phyloP scores from a whole-genome alignment of 2,329 filamentous ascomycete genomes.

The Calonectria pauciramosa region DNA sequence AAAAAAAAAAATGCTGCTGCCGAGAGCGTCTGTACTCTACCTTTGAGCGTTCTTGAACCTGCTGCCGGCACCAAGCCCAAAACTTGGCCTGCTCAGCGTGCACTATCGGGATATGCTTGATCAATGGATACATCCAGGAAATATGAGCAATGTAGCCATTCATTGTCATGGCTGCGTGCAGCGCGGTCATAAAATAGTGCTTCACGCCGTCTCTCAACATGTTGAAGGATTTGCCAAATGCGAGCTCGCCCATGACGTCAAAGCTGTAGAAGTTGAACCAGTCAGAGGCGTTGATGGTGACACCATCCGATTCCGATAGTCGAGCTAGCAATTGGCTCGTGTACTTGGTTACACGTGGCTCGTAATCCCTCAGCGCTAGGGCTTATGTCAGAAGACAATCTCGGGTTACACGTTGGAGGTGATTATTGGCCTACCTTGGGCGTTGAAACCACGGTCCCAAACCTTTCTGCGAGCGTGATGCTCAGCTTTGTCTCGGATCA shows the following conservation, averaged over 20 bases:
- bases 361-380: constrained; percentile 39
- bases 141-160: constrained; percentile 41
- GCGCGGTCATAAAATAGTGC: constrained; percentile 44
- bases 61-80: constrained; percentile 23
- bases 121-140: constrained; percentile 31
- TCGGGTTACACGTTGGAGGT: too few species aligned
- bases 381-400: background rate
- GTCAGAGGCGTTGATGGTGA: constrained; percentile 45
- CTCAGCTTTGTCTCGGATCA: constrained; percentile 23
- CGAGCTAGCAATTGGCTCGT: constrained; percentile 39
- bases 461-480: constrained; percentile 22
- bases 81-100: constrained; percentile 26
- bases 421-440: constrained; percentile 12
- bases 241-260: constrained; percentile 58
- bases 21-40: background rate
- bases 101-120: constrained; percentile 23
- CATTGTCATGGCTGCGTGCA: constrained; percentile 40
- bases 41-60: constrained; percentile 27
- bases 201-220: constrained; percentile 49
- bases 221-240: constrained; percentile 53
- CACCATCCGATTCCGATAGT: constrained; percentile 30
- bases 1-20: too few species aligned
- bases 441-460: constrained; percentile 29
- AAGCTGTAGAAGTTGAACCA: constrained; percentile 51
- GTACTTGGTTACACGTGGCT: constrained; percentile 44